phyloP scores from a whole-genome alignment of 73 alveolate genomes.

The Uronychia binucleata region DNA sequence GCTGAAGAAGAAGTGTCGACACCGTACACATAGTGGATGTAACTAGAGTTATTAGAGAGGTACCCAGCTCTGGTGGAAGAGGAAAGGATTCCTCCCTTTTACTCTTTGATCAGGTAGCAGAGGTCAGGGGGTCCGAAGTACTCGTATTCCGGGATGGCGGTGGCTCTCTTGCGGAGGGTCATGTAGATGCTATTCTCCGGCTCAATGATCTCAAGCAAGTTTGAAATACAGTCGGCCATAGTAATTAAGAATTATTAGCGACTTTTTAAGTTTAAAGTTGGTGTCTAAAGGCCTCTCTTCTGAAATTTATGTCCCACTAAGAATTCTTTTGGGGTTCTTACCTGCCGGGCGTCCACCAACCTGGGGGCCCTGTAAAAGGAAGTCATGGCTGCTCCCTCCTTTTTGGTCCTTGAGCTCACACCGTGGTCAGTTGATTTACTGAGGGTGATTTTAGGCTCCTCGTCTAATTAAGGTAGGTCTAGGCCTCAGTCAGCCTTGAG shows the following conservation, averaged over 20 bases:
- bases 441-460: too few species aligned
- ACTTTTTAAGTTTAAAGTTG: too few species aligned
- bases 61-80: conserved; percentile 69
- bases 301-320: neutral
- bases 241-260: too few species aligned
- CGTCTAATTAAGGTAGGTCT: too few species aligned
- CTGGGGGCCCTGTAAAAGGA: too few species aligned
- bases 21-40: conserved; percentile 90
- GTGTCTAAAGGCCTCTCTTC: neutral
- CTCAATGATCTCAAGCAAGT: conserved; percentile 46
- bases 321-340: neutral
- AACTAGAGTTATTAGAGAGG: conserved; percentile 31
- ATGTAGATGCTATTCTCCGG: conserved; percentile 42
- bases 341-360: neutral
- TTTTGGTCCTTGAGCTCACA: too few species aligned
- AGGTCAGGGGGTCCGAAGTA: conserved; percentile 92
- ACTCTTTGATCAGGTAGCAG: conserved; percentile 80
- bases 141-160: conserved; percentile 46
- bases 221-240: conserved; percentile 52
- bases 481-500: conserved; percentile 1
- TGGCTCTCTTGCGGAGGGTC: conserved; percentile 27
- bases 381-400: too few species aligned
- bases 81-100: conserved; percentile 69
- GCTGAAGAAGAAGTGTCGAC: conserved; percentile 87
- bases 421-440: too few species aligned